Percentiles rank a stretch among this genome's conserved stretches.
These are phyloP conservation scores for Paramecium caudatum DNA, from an alignment of 73 alveolate genomes.

Conservation along the genomic window DNA sequence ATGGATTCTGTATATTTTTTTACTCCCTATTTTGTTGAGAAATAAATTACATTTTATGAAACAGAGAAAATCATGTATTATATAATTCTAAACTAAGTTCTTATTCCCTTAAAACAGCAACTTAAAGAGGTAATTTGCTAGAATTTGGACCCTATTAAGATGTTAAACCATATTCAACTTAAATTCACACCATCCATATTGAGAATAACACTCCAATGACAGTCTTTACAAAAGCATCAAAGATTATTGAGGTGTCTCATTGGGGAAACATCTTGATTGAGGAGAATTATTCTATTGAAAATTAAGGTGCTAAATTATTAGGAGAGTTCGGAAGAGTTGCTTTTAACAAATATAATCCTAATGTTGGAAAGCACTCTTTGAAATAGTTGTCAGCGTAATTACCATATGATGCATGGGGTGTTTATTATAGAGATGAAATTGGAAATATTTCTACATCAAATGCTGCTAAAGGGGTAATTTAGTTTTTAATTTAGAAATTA, in stretches of 20 bases:
- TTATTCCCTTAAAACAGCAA: constrained; percentile 81
- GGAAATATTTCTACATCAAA: constrained; percentile 96
- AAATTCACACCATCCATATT: constrained; percentile 82
- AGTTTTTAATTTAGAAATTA: constrained; percentile 46
- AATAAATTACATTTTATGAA: constrained; percentile 75
- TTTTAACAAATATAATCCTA: constrained; percentile 83
- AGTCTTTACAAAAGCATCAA: constrained; percentile 87
- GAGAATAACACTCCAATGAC: constrained; percentile 88
- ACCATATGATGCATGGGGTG: constrained; percentile 94
- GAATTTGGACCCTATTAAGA: constrained; percentile 88
- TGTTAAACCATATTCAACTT: constrained; percentile 78
- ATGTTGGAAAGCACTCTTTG: constrained; percentile 87
- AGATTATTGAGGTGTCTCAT: constrained; percentile 94
- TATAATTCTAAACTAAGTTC: constrained; percentile 70
- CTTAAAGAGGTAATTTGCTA: constrained; percentile 80
- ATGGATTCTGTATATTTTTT: constrained; percentile 86
- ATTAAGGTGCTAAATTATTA: constrained; percentile 92
- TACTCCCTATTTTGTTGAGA: constrained; percentile 84
- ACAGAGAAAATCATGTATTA: constrained; percentile 76
- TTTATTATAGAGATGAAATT: constrained; percentile 95
- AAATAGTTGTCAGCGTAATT: constrained; percentile 85
- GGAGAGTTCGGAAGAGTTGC: constrained; percentile 99
- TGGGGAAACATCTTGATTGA: constrained; percentile 98
- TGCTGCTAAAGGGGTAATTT: constrained; percentile 88
- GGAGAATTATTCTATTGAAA: constrained; percentile 89